Evolutionary conservation across 805 yeast genomes (phyloP), one percentile per base, ranked within the genome.

Genomic region (Babjeviella inositovora): DNA sequence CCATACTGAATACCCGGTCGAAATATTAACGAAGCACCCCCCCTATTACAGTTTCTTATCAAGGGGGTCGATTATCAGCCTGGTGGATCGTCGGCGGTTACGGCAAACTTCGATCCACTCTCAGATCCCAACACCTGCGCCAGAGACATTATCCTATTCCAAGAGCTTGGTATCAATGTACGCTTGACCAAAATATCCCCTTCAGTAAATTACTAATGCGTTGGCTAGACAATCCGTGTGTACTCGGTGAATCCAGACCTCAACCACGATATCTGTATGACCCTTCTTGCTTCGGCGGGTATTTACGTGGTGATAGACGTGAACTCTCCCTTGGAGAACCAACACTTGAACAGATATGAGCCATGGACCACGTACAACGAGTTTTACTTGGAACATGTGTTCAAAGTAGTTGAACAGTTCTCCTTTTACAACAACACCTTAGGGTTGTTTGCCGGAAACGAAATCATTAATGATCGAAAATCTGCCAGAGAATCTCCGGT

Each of bases 41-140:
- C 34, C 41, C 35, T 22, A 26, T 21, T 26, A 8, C 24, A 71
- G 70, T 85, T 87, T 40, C 72, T 60, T 35, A 61, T 85, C 17
- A 73, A 67, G 45, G 97, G 97, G 11, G 77, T 87, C 2, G 97
- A 87, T 45, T 85, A 85, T 41, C 96, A 87, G 40, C 96, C 96
- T 0, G 96, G 96, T 7, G 97, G 96, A 0, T 73, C 93, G 0
- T 72, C 93, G 0, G 85, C 72, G 1, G 71, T 70, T 13, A 53
- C 53, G n/a, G 46, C 38, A 3, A 30, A 37, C 5, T 41, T 35
- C 7, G 97, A 87, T 41, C 94, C 95, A 0, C 54, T 87, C 20
- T 74, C 93, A 2, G 74, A 81, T 37, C 60, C 70, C 4, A 49
- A 60, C 8, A 38, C 47, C 11, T 87, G 97, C 52, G 75, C 85